phyloP scores from a whole-genome alignment of 345 rosid species.

The Xanthoceras sorbifolium region DNA sequence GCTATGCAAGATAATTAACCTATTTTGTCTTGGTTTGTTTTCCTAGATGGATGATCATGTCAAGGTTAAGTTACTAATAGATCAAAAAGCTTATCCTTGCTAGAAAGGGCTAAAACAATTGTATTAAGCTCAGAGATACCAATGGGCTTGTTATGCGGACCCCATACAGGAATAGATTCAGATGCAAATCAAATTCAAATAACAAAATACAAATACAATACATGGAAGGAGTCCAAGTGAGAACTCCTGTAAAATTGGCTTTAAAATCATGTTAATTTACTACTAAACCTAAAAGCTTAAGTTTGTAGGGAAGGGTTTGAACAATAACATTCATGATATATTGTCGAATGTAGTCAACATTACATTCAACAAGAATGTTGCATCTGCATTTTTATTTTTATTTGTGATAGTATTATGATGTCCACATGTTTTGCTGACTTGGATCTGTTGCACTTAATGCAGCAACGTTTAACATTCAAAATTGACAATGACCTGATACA shows the following conservation, averaged over 20 bases:
- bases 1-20: not conserved
- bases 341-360: not conserved
- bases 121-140: not conserved
- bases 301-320: no score
- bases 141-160: not conserved
- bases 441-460: no score
- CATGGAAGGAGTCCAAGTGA: not conserved
- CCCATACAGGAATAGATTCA: not conserved
- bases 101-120: not conserved
- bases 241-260: not conserved
- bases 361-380: not conserved
- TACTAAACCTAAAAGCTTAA: no score
- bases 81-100: not conserved
- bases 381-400: not conserved
- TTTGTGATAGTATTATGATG: not conserved
- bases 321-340: not conserved
- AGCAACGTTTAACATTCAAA: no score
- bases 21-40: not conserved
- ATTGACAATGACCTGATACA: no score
- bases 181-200: no score
- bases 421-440: constrained; percentile 17
- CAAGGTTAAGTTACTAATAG: not conserved
- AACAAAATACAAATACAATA: no score
- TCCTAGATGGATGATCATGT: not conserved
- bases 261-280: no score